Base-by-base conservation (phyloP, 75 land plant genomes). In the Picea sitchensis region DNA sequence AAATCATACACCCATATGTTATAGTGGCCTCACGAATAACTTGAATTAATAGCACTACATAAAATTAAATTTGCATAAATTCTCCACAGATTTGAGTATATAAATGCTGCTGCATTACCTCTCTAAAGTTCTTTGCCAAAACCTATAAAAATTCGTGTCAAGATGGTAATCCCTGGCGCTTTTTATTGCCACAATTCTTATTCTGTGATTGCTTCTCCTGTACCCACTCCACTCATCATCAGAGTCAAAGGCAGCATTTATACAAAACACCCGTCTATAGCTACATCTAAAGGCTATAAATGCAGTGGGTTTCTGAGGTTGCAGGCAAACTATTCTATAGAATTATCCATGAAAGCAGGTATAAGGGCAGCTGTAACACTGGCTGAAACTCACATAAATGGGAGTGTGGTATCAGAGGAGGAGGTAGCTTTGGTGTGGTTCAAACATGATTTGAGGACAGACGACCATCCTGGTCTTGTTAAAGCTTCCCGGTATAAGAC, bases 381-480 rank as follows among this genome's bases (percentile, higher is more conserved):
- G 44, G 26, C 74, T 71, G 62, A 60, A 60, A 36, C 71, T 15
- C 20, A 67, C 41, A 67, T 17, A 4, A 34, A 15, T 0, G 18
- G 2, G 17, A 2, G 11, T 32, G 74, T 20, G 11, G n/a, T 20
- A 21, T 12, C 11, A 9, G 47, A 69, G 44, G 47, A 38, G 6
- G 51, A 41, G 9, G 78, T 77, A 36, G 92, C 92, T 1, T 41
- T 93, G 59, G 76, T 93, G 23, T 93, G 95, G 98, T 95, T 91
- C 90, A 95, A 93, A 86, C 89, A 93, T 14, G 98, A 95, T 78
- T 87, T 95, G 78, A 87, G 98, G 36, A 36, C 88, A 21, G 94
- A 95, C 77, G 98, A 95, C 79, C 98, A 95, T 61, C 94, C 91
- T 0, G 98, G 92, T 2, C 87, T 93, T 18, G 84, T 81, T 44